Evolutionary conservation across 345 rosid genomes (phyloP).

Genomic region (Eucalyptus pauciflora): DNA sequence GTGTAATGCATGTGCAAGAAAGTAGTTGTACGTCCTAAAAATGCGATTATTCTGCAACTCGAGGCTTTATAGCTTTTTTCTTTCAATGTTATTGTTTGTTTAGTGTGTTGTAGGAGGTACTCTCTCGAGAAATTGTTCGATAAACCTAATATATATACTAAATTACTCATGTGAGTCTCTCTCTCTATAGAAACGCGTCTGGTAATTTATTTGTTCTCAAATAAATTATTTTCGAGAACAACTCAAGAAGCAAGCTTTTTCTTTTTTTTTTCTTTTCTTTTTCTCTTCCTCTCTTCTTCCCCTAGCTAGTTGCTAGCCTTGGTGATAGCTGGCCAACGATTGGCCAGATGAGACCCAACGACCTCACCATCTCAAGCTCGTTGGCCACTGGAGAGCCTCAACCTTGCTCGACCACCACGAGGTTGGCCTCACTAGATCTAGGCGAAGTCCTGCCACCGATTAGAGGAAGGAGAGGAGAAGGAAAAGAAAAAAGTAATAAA

Average conservation of each 20-base stretch:
- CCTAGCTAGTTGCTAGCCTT: rapidly evolving
- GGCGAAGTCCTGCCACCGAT: rapidly evolving
- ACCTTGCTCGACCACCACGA: too few species aligned
- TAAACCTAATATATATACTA: background rate
- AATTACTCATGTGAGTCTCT: background rate
- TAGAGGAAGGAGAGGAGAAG: too few species aligned
- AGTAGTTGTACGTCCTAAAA: background rate
- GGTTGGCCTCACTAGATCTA: too few species aligned
- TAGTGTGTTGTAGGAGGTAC: background rate
- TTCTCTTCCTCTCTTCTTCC: too few species aligned
- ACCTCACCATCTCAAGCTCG: too few species aligned
- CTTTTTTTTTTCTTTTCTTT: too few species aligned
- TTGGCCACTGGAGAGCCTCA: rapidly evolving
- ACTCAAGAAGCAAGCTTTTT: too few species aligned
- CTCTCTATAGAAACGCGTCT: too few species aligned
- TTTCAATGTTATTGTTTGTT: background rate
- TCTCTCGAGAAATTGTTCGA: background rate
- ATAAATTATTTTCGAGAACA: too few species aligned
- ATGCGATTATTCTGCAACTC: background rate
- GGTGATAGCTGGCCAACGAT: too few species aligned
- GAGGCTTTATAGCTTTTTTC: background rate
- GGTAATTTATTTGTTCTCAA: too few species aligned
- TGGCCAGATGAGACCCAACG: too few species aligned
- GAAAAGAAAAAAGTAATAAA: rapidly evolving
- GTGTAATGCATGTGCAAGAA: background rate